Base-by-base conservation (phyloP, 345 rosid species). In the Angophora floribunda region DNA sequence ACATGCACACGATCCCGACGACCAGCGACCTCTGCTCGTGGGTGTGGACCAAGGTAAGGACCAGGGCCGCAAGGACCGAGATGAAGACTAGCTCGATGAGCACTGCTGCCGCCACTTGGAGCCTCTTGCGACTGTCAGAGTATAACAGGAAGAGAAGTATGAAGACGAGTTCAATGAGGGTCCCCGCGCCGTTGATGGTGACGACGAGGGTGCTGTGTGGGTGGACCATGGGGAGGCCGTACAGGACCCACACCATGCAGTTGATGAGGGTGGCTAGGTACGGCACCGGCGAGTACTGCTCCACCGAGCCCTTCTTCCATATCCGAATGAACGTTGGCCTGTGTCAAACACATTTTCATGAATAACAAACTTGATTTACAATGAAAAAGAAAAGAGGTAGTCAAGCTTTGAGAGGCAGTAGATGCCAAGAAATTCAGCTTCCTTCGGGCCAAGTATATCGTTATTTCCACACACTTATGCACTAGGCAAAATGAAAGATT, bases 321-420 rank as follows among this genome's bases (percentile, higher is more conserved):
- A 97, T 96, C 85, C 87, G 36, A 1, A 92, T 49, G 93, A 96
- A 96, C 63, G 99, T 97, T 87, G 99, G 97, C 93, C 99, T 97
- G 95, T 22, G 86, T 49, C 19, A 75, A 24, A 45, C 44, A 75
- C 4, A 36, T 9, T 75, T 75, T 14, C 26, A 19, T 75, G 84
- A 75, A 36, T 22, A 12, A 75, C 45, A 41, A 75, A 75, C 84
- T 75, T 19, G 84, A 75, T 75, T 19, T 21, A 45, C 49, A 3
- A 75, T 36, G 84, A 41, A 41, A 44, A 75, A 59, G 65, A 59
- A 59, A 59, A 75, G 49, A 41, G 28, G 49, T 21, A 10, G 7
- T 75, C 84, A 41, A 75, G 49, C 49, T 75, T 75, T 75, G 28
- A 10, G 84, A 41, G 84, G 49, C 84, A 19, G 84, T 9, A 41